Evolutionary conservation across 495 filamentous ascomycete genomes (phyloP).

Genomic region (Aspergillus incahuasiensis): DNA sequence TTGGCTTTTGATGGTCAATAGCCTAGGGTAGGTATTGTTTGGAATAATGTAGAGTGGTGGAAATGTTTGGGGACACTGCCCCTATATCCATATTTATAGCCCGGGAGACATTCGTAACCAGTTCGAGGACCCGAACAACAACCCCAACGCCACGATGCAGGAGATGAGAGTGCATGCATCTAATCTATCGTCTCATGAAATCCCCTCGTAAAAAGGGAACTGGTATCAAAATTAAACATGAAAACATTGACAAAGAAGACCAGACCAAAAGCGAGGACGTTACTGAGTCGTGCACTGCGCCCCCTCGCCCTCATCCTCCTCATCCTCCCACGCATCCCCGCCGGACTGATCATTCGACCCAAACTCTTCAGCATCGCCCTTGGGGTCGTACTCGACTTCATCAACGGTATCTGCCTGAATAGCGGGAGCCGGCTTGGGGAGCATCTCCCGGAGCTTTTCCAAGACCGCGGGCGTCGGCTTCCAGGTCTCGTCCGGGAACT

Average conservation of each 20-base stretch:
- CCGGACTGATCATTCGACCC: slow-evolving; percentile 65
- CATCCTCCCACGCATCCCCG: slow-evolving; percentile 76
- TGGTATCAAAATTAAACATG: slow-evolving; percentile 4
- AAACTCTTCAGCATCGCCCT: slow-evolving; percentile 75
- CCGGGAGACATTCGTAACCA: no score
- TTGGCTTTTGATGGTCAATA: background rate
- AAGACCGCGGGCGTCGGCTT: slow-evolving; percentile 61
- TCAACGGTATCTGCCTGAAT: slow-evolving; percentile 72
- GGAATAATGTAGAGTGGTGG: background rate
- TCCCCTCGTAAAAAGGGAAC: slow-evolving; percentile 9
- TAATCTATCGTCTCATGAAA: slow-evolving; percentile 18
- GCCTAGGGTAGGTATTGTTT: background rate
- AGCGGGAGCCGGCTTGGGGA: slow-evolving; percentile 58
- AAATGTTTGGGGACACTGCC: background rate
- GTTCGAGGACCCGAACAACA: background rate
- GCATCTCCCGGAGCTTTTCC: slow-evolving; percentile 62
- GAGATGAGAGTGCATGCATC: slow-evolving; percentile 15
- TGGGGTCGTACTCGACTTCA: slow-evolving; percentile 79
- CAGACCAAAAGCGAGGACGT: slow-evolving; percentile 17
- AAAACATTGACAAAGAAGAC: background rate
- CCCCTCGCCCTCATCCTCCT: slow-evolving; percentile 59
- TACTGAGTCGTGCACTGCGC: slow-evolving; percentile 86
- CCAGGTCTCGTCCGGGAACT: slow-evolving; percentile 87
- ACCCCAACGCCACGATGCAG: slow-evolving; percentile 21
- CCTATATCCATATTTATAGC: background rate